These are phyloP conservation scores for Termitomyces bulborhizus DNA, from an alignment of 768 basidiomycete species.

Conservation along the genomic window DNA sequence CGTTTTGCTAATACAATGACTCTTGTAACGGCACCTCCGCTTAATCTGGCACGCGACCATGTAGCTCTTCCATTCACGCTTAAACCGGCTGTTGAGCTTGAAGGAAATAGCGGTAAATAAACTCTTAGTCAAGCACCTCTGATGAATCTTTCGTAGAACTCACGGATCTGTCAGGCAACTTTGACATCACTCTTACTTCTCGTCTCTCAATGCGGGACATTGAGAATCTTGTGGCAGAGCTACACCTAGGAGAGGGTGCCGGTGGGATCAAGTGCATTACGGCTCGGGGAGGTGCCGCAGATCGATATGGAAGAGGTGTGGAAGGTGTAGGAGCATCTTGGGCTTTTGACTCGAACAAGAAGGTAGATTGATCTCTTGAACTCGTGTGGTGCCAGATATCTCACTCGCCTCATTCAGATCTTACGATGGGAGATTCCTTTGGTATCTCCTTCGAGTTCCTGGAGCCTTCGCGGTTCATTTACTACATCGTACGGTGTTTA, in stretches of 20 bases:
- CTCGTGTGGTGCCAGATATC: background rate
- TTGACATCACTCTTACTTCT: conserved; percentile 28
- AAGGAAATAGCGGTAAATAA: conserved; percentile 34
- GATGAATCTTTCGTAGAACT: background rate
- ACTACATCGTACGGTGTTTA: conserved; percentile 17
- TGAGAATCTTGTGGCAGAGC: conserved; percentile 65
- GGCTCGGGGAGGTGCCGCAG: conserved; percentile 38
- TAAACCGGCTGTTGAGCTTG: conserved; percentile 41
- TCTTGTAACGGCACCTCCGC: conserved; percentile 14
- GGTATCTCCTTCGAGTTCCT: conserved; percentile 59
- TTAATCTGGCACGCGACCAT: conserved; percentile 29
- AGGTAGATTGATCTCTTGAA: conserved; percentile 31
- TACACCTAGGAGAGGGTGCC: conserved; percentile 72
- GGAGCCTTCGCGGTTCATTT: conserved; percentile 77
- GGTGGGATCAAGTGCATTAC: conserved; percentile 68
- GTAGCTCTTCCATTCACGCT: conserved; percentile 47
- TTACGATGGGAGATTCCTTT: conserved; percentile 76
- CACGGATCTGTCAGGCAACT: background rate
- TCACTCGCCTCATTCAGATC: conserved; percentile 34
- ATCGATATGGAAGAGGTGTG: conserved; percentile 20
- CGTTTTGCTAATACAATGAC: conserved; percentile 18
- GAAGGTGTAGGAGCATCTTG: conserved; percentile 52
- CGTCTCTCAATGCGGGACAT: conserved; percentile 57
- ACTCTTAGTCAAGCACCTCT: background rate
- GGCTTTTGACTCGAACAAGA: conserved; percentile 69